Evolutionary conservation across 192 early-diverging fungal genomes (phyloP), one percentile per base, ranked within the genome.

Genomic region (Coemansia sp.): DNA sequence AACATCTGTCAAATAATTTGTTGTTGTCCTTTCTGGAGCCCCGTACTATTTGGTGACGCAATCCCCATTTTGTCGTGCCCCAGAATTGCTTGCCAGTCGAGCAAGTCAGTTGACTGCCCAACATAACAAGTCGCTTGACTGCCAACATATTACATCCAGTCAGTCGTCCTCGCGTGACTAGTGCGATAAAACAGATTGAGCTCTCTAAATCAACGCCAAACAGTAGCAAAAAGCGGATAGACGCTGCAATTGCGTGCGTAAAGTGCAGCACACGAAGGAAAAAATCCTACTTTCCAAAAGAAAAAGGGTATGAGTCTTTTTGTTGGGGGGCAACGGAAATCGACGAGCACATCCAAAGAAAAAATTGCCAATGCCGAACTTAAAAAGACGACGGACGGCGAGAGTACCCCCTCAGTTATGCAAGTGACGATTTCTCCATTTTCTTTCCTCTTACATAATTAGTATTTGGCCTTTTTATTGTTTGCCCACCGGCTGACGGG

Each of bases 361-460:
- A 16, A 16, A 16, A 16, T 43, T 1, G 41, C 41, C 41, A 16
- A 16, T 16, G 53, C 22, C 12, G 16, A 27, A 18, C 29, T 27
- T 60, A 60, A 54, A 67, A 55, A 59, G 35, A 24, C 24, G 16
- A 29, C 53, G 24, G 23, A 7, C 18, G 18, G 50, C 53, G 49
- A 14, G 68, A 48, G 69, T 71, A 71, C 69, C 69, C 69, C 59
- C 58, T 43, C 58, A 48, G 62, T 71, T 71, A 71, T 64, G 69
- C 56, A 51, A 57, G 24, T 35, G 26, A 48, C 29, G 22, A 6
- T 18, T 32, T 39, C 22, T 54, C 35, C 32, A 11, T 37, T 54
- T 41, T 39, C 39, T 39, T 14, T 54, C 32, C 26, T 37, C 22
- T 27, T 19, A 49, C 18, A 35, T 18, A 27, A 26, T 50, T n/a